Base-by-base conservation (phyloP, 805 yeast genomes). In the Pachysolen tannophilus region DNA sequence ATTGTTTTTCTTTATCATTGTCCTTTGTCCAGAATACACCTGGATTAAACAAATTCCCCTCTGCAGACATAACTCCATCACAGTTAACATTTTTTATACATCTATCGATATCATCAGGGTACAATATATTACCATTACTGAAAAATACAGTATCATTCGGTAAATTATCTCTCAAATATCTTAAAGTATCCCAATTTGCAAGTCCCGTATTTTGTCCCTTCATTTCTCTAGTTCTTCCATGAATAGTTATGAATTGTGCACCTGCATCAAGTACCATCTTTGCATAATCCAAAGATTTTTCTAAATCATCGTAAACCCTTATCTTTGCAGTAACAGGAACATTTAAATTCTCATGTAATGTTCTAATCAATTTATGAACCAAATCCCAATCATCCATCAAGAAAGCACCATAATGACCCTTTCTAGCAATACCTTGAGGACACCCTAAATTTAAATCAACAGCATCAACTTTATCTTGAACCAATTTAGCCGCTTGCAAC, bases 61-160 rank as follows among this genome's bases (percentile, higher is more conserved):
- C 99, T 1, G 98, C 98, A 28, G 94, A 79, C 98, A 92, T 92
- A 13, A 92, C 92, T 0, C 87, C 95, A 58, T 92, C 97, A 43
- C 92, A 82, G 1, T 60, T 62, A 4, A 85, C 75, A 7, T 62
- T 69, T 2, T 65, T 67, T 29, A 75, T 53, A 53, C 96, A 82
- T 41, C 92, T 67, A 1, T 67, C 65, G 17, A 90, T 63, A 53
- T 92, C 97, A 28, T 79, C 82, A 0, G 94, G 84, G 49, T 92
- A 92, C 30, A 92, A 60, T n/a, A 92, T 74, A 56, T 92, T 92
- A 5, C 99, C 99, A 55, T 92, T 92, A 28, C 95, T 85, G 50
- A 92, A 83, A 45, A 92, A 80, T 0, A 92, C 97, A 2, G 90
- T 86, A 32, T 78, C 92, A 28, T 51, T 43, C 0, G 90, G 82